Base-by-base conservation (phyloP, 805 yeast genomes). In the Wickerhamiella kazuoi region DNA sequence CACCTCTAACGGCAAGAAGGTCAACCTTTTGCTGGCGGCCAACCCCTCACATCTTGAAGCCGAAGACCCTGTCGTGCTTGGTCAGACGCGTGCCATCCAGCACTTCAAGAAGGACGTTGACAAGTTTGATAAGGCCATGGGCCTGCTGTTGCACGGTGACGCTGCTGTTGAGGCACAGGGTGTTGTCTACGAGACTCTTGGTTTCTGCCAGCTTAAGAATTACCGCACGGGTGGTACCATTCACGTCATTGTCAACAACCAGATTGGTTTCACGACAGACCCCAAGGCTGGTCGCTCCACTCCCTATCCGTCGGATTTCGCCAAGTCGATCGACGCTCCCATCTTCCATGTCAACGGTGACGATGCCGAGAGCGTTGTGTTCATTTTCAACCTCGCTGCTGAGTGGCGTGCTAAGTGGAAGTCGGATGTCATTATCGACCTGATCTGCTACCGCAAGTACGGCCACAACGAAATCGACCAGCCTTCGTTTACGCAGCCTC, bases 391-490 rank as follows among this genome's bases (percentile, higher is more conserved):
- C 62, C 70, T 90, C 61, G 98, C 98, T 48, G 97, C 98, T 44
- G 95, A 90, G 65, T 90, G 94, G 93, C 79, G 98, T 67, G 81
- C 90, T 36, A 76, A 82, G 44, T 90, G 81, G 90, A 87, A 87
- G 68, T 71, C 93, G 44, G 98, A 90, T 59, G 97, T 84, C 42
- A 82, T 90, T 54, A 75, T 90, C 55, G 99, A 90, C 63, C 77
- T 90, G 56, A 95, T 90, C 56, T 94, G 98, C 61, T 90, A 90
- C 80, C 77, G 99, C 67, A 87, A 86, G 63, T 74, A 90, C 61
- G 99, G 99, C 60, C 99, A 90, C 71, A 90, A 90, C 62, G 99
- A 90, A 71, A 90, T 97, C 48, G 99, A 90, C 66, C 99, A 90
- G 69, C 99, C 99, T 43, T 69, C 93, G 28, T 90, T 90, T 73